Evolutionary conservation across 1,284 basidiomycete genomes (phyloP).

Genomic region (Tilletia caries): DNA sequence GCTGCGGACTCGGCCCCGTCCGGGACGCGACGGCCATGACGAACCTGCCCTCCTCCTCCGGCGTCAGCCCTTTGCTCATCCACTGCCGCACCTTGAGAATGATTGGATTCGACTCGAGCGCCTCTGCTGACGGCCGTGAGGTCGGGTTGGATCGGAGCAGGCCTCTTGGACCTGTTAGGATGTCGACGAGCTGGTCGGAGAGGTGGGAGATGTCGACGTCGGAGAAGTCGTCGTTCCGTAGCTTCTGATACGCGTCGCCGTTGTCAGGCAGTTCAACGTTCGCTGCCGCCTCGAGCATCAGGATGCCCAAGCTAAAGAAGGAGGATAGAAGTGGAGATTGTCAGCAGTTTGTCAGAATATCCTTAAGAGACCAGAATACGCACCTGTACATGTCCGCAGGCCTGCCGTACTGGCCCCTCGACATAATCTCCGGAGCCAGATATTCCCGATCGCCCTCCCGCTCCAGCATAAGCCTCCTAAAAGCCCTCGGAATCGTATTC

Average conservation of each 20-base stretch:
- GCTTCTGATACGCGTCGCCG: slow-evolving; percentile 91
- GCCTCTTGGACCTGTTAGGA: slow-evolving; percentile 28
- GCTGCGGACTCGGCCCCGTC: not conserved
- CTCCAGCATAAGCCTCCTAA: slow-evolving; percentile 52
- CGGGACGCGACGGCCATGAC: not conserved
- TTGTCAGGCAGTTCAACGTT: slow-evolving; percentile 95
- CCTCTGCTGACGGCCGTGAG: slow-evolving; percentile 21
- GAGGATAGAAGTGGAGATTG: not conserved
- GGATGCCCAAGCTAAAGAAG: slow-evolving; percentile 77
- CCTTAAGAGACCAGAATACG: too few relatives aligned
- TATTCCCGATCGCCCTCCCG: slow-evolving; percentile 97
- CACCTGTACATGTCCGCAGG: slow-evolving; percentile 95
- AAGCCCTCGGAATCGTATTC: not conserved
- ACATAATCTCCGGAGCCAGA: slow-evolving; percentile 92
- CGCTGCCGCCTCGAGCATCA: slow-evolving; percentile 87
- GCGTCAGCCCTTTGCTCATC: slow-evolving; percentile 20
- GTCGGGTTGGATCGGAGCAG: slow-evolving; percentile 12
- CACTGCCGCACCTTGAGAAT: slow-evolving; percentile 24
- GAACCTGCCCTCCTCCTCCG: not conserved
- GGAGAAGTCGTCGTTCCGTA: slow-evolving; percentile 85
- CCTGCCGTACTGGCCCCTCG: slow-evolving; percentile 79
- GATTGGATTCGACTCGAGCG: slow-evolving; percentile 28
- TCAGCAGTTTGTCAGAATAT: not conserved
- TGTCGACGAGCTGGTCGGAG: slow-evolving; percentile 39
- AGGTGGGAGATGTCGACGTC: slow-evolving; percentile 74